phyloP scores from a whole-genome alignment of 2,329 filamentous ascomycete species.

The Penicillium nordicum region DNA sequence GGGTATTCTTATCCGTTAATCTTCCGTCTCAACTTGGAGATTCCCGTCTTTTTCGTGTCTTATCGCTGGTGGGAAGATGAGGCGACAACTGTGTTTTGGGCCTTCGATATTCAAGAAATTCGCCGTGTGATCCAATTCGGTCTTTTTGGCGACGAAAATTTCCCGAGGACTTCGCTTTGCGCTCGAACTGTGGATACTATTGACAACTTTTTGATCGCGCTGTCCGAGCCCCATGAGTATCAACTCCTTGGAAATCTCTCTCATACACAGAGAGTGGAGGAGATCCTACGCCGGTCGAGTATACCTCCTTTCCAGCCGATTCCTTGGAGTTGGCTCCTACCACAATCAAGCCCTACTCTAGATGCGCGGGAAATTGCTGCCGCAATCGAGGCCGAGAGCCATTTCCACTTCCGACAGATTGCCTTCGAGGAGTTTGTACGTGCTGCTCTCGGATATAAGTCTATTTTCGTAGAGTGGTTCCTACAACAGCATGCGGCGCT shows the following conservation, averaged over 20 bases:
- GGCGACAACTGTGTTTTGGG: constrained; percentile 37
- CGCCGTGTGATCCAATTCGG: constrained; percentile 38
- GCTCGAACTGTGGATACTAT: constrained; percentile 33
- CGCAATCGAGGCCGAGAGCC: constrained; percentile 39
- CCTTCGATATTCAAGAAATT: constrained; percentile 38
- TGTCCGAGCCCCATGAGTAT: constrained; percentile 29
- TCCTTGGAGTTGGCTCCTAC: constrained; percentile 40
- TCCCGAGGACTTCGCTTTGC: constrained; percentile 35
- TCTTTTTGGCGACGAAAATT: constrained; percentile 35
- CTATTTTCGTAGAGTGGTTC: constrained; percentile 38
- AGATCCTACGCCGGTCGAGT: constrained; percentile 36
- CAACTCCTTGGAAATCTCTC: constrained; percentile 29
- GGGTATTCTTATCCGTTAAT: constrained; percentile 28
- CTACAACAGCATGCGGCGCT: constrained; percentile 38
- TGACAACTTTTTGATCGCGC: constrained; percentile 30
- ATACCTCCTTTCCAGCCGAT: constrained; percentile 19
- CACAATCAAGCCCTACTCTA: constrained; percentile 16
- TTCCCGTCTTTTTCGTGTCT: constrained; percentile 31
- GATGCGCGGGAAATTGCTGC: constrained; percentile 29
- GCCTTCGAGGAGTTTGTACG: constrained; percentile 42
- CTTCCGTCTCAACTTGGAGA: constrained; percentile 30
- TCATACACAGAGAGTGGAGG: constrained; percentile 40
- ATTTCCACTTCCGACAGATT: constrained; percentile 38
- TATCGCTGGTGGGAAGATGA: constrained; percentile 45
- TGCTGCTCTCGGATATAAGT: constrained; percentile 37